Conservation (phyloP, 208 protist species). For the Phytomonas francai region DNA sequence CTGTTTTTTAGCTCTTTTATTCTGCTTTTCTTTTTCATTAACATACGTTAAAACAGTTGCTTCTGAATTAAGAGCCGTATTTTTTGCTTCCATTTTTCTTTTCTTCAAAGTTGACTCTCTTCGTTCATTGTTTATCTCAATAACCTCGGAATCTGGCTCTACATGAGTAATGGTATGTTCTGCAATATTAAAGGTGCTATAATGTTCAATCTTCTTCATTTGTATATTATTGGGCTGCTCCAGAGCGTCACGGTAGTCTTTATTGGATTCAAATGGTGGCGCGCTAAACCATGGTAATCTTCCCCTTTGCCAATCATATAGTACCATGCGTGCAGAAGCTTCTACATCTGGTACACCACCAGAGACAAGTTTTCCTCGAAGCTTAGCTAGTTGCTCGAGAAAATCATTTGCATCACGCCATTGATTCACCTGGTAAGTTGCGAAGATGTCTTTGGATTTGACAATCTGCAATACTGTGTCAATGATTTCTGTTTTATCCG, state of each 20-base stretch:
- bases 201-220: slow-evolving; percentile 87
- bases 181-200: slow-evolving; percentile 75
- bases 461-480: slow-evolving; percentile 92
- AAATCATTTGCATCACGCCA: slow-evolving; percentile 96
- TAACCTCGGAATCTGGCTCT: slow-evolving; percentile 12
- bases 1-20: slow-evolving; percentile 5
- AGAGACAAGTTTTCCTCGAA: slow-evolving; percentile 92
- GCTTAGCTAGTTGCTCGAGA: slow-evolving; percentile 92
- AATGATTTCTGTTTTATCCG: slow-evolving; percentile 93
- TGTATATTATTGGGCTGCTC: slow-evolving; percentile 57
- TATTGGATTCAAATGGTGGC: slow-evolving; percentile 88
- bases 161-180: slow-evolving; percentile 42
- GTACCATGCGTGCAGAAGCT: slow-evolving; percentile 93
- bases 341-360: slow-evolving; percentile 94
- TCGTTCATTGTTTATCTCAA: slow-evolving; percentile 7
- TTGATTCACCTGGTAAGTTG: slow-evolving; percentile 93
- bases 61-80: too few relatives aligned
- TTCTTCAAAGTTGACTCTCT: too few relatives aligned
- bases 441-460: slow-evolving; percentile 93
- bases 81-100: too few relatives aligned
- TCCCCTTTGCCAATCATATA: slow-evolving; percentile 97
- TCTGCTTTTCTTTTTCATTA: neutral
- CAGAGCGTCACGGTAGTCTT: slow-evolving; percentile 75
- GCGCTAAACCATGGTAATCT: slow-evolving; percentile 95
- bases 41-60: too few relatives aligned